A percentile compares a stretch with the other conserved stretches of the same genome.
These are phyloP conservation scores for Ogataea henricii DNA, from an alignment of 805 yeast genomes.

Conservation along the genomic window DNA sequence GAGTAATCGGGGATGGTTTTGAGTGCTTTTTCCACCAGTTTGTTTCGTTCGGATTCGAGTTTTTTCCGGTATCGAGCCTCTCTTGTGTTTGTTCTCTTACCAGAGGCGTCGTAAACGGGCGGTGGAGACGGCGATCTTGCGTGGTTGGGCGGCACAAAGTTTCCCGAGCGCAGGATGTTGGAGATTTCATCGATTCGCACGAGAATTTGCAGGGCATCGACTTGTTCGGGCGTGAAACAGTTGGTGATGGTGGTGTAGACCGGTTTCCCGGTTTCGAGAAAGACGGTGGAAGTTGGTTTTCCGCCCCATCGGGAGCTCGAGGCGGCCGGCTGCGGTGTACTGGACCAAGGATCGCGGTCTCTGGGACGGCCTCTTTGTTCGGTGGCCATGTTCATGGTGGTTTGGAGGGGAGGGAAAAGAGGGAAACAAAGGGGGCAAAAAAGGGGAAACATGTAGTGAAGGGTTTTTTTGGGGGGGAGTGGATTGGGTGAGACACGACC, in stretches of 20 bases:
- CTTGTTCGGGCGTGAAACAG: constrained; percentile 71
- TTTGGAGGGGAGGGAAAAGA: background rate
- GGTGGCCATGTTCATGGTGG: background rate
- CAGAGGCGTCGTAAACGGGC: constrained; percentile 81
- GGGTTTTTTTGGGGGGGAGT: background rate
- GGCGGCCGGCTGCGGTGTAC: too few species aligned
- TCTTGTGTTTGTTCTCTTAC: constrained; percentile 84
- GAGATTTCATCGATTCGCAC: constrained; percentile 82
- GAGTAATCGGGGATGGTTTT: constrained; percentile 70
- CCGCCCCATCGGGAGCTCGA: constrained; percentile 23
- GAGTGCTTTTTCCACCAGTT: constrained; percentile 73
- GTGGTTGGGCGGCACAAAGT: constrained; percentile 51
- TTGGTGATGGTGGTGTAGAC: constrained; percentile 21
- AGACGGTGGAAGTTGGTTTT: constrained; percentile 9
- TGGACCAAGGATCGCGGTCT: too few species aligned
- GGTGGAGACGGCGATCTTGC: constrained; percentile 83
- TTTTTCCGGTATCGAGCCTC: constrained; percentile 62
- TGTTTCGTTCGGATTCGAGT: constrained; percentile 78
- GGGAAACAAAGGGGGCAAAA: background rate
- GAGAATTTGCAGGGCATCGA: constrained; percentile 67
- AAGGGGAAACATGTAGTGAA: background rate
- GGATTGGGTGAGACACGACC: background rate
- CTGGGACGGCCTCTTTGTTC: constrained; percentile 15
- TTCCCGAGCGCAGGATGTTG: constrained; percentile 52
- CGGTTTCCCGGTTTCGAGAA: constrained; percentile 16